A percentile compares a stretch with the other conserved stretches of the same genome.
Evolutionary conservation across 192 early-diverging fungal genomes (phyloP).

Genomic region (Mortierella alpina): DNA sequence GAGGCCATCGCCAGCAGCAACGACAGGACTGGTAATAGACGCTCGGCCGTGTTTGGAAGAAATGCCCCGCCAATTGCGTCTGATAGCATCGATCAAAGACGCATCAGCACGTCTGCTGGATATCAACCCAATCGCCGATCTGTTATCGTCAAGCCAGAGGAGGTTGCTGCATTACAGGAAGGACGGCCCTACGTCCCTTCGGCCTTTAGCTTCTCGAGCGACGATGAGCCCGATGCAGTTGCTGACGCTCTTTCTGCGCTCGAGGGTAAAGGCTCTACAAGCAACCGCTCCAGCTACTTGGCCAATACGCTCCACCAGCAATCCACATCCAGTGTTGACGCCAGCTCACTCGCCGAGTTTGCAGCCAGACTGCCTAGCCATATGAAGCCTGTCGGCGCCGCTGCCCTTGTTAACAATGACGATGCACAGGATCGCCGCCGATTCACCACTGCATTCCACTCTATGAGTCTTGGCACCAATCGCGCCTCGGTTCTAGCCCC

Average conservation of each 20-base stretch:
- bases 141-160: constrained; percentile 38
- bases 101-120: background rate
- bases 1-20: background rate
- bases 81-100: constrained; percentile 13
- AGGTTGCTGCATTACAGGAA: constrained; percentile 43
- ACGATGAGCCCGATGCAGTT: constrained; percentile 33
- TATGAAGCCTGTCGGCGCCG: constrained; percentile 17
- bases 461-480: constrained; percentile 2
- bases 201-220: constrained; percentile 19
- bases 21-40: constrained; percentile 9
- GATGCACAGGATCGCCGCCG: constrained; percentile 47
- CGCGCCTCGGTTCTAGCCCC: background rate
- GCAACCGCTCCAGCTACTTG: constrained; percentile 45
- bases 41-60: constrained; percentile 29
- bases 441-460: constrained; percentile 44
- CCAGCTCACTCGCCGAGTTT: constrained; percentile 41
- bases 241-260: constrained; percentile 40
- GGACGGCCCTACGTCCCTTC: constrained; percentile 22
- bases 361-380: constrained; percentile 31
- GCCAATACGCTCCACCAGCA: constrained; percentile 3
- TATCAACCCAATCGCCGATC: constrained; percentile 46
- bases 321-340: constrained; percentile 24
- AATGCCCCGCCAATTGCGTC: background rate
- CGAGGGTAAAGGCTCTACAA: constrained; percentile 39
- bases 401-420: constrained; percentile 38